Evolutionary conservation across 148 eudicot genomes (phyloP).

Genomic region (Talinum fruticosum): DNA sequence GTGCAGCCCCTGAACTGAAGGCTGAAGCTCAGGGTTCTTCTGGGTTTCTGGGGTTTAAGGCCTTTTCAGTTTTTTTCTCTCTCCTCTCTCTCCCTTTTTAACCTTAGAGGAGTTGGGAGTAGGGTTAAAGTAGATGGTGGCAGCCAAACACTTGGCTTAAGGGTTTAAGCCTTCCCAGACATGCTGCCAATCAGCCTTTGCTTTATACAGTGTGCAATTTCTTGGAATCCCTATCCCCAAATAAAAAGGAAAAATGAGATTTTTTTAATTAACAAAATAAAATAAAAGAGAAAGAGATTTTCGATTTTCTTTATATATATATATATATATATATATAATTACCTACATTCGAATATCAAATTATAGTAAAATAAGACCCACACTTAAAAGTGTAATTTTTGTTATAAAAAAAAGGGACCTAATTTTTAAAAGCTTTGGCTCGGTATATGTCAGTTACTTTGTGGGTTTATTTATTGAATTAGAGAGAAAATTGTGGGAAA

Average conservation of each 20-base stretch:
- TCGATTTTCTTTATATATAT: too few species aligned
- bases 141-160: slow-evolving; percentile 45
- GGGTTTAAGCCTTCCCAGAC: slow-evolving; percentile 27
- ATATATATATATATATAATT: too few species aligned
- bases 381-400: too few species aligned
- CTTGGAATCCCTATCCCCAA: neutral
- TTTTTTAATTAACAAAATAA: neutral
- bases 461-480: neutral
- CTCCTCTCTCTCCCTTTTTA: neutral
- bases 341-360: too few species aligned
- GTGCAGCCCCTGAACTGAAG: neutral
- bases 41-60: neutral
- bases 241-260: neutral
- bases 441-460: slow-evolving; percentile 23
- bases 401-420: neutral
- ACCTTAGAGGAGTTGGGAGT: slow-evolving; percentile 23
- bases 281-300: neutral
- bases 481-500: neutral
- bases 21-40: neutral
- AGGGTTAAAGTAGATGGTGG: slow-evolving; percentile 17
- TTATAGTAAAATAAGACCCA: too few species aligned
- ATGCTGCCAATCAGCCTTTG: slow-evolving; percentile 47
- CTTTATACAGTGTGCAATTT: slow-evolving; percentile 23
- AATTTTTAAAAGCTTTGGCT: slow-evolving; percentile 11
- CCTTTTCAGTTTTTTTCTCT: neutral